Conservation (phyloP, 2,329 filamentous ascomycete species). For the Cladosporium sp. region DNA sequence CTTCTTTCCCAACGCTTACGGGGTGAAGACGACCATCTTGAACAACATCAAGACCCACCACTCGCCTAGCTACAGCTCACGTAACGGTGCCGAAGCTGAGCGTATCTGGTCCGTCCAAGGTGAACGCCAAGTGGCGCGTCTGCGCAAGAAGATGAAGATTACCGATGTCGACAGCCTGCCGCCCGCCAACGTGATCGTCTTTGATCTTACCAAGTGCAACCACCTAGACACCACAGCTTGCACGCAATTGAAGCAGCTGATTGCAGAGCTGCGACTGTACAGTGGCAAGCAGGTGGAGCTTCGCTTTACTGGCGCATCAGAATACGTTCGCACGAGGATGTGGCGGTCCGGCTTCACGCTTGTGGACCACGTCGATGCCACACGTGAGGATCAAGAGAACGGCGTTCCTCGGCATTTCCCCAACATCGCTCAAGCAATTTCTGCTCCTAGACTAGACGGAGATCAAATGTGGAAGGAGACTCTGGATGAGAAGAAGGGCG, state of each 20-base stretch:
- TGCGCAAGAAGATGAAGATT: conserved; percentile 46
- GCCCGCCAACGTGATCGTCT: conserved; percentile 50
- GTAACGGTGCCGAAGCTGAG: conserved; percentile 39
- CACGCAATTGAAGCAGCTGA: conserved; percentile 50
- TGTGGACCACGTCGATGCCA: conserved; percentile 21
- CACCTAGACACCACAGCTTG: conserved; percentile 58
- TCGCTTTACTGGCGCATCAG: conserved; percentile 51
- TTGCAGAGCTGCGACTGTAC: conserved; percentile 52
- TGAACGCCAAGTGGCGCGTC: conserved; percentile 48
- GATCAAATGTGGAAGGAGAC: not conserved
- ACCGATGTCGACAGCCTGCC: conserved; percentile 33
- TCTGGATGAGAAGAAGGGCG: conserved; percentile 14
- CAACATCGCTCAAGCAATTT: not conserved
- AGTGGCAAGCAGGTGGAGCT: conserved; percentile 50
- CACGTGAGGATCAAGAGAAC: conserved; percentile 4
- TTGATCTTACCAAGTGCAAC: conserved; percentile 55
- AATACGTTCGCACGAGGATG: conserved; percentile 38
- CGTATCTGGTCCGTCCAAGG: conserved; percentile 58
- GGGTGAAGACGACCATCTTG: conserved; percentile 51
- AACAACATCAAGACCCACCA: conserved; percentile 53
- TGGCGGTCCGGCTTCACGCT: conserved; percentile 26
- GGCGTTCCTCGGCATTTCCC: not conserved
- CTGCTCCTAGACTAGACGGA: not conserved
- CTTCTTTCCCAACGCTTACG: conserved; percentile 63
- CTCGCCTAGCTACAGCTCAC: conserved; percentile 41